phyloP scores from a whole-genome alignment of 345 rosid genomes.

The Excoecaria cochinchinensis region DNA sequence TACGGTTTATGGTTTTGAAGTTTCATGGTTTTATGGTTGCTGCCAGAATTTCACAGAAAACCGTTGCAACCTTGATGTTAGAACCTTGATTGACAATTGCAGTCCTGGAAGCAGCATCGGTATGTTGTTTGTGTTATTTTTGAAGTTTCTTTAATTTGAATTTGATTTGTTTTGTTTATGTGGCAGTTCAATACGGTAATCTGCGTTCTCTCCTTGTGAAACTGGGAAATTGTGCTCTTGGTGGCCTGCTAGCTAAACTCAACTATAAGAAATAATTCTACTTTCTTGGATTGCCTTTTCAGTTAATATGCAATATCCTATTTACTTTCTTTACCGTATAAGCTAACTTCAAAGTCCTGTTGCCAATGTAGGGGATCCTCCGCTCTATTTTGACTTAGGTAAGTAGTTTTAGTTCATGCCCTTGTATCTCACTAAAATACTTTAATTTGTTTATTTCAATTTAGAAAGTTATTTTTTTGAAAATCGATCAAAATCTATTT shows the following conservation, averaged over 20 bases:
- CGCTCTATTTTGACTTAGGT: not conserved
- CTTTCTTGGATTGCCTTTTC: not conserved
- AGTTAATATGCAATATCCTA: no score
- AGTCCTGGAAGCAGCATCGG: not conserved
- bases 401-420: not conserved
- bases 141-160: no score
- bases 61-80: not conserved
- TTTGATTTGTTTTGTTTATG: no score
- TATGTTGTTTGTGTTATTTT: not conserved
- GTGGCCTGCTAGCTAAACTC: not conserved
- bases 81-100: not conserved
- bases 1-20: constrained; percentile 6
- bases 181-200: not conserved
- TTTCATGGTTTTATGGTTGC: not conserved
- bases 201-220: not conserved
- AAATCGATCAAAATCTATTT: no score
- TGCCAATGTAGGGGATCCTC: no score
- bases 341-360: no score
- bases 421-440: no score
- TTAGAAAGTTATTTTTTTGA: no score
- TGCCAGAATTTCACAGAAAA: not conserved
- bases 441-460: no score
- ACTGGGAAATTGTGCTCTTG: not conserved
- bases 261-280: not conserved
- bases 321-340: no score